These are phyloP conservation scores for Cyanophora paradoxa DNA, from an alignment of 78 protist genomes.

Conservation along the genomic window DNA sequence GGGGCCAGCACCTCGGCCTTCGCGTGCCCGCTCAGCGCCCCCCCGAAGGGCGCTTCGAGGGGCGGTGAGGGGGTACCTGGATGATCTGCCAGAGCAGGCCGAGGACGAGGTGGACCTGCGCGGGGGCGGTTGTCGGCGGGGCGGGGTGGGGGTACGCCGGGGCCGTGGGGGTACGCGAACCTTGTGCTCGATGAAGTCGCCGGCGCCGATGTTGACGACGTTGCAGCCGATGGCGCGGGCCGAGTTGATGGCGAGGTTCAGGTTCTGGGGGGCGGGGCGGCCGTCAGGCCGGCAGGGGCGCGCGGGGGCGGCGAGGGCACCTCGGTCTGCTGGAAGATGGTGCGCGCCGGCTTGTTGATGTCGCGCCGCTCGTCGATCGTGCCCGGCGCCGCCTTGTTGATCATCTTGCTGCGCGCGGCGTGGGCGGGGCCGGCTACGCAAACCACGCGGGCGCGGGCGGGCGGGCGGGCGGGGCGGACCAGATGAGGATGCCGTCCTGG, in stretches of 20 bases:
- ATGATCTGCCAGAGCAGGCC: slow-evolving; percentile 93
- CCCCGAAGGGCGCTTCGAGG: background rate
- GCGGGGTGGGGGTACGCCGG: background rate
- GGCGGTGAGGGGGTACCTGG: background rate
- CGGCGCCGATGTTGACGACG: slow-evolving; percentile 82
- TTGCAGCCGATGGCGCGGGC: slow-evolving; percentile 88
- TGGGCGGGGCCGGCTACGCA: background rate
- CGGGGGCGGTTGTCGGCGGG: background rate
- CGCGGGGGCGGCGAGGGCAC: too few species aligned
- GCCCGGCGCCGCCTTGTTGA: slow-evolving; percentile 77
- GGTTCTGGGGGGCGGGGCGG: too few species aligned
- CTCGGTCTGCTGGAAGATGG: slow-evolving; percentile 52
- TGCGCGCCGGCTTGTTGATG: slow-evolving; percentile 63
- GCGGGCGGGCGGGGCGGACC: background rate
- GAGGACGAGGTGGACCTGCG: slow-evolving; percentile 64
- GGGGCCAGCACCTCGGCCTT: slow-evolving; percentile 58
- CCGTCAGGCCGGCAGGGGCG: too few species aligned
- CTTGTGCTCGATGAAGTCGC: slow-evolving; percentile 58
- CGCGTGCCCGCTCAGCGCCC: background rate
- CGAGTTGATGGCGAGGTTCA: slow-evolving; percentile 65
- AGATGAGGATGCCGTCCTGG: slow-evolving; percentile 44
- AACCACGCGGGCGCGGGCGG: background rate
- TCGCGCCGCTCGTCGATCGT: slow-evolving; percentile 91
- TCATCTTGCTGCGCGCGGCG: slow-evolving; percentile 51
- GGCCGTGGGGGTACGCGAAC: background rate